Percentiles rank a stretch among this genome's conserved stretches.
These are phyloP conservation scores for Capronia americana DNA, from an alignment of 2,329 filamentous ascomycete species.

Conservation along the genomic window DNA sequence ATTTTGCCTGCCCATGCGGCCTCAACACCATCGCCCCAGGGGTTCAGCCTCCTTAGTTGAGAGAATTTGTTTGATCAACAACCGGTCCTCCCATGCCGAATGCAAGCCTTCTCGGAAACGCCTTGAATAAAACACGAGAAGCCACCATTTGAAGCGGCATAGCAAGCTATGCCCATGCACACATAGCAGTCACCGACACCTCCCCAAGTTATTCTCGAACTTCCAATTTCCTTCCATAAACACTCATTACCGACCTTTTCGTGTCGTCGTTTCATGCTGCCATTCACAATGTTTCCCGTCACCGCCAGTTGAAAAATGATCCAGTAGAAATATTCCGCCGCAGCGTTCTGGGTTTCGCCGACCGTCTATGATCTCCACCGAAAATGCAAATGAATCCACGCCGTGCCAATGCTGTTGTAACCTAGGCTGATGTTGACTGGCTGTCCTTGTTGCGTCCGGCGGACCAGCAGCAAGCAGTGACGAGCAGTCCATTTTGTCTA, in stretches of 20 bases:
- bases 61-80: not conserved
- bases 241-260: slow-evolving; percentile 4
- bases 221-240: slow-evolving; percentile 6
- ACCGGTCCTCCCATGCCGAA: not conserved
- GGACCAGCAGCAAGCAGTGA: slow-evolving; percentile 3
- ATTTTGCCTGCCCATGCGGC: not conserved
- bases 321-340: slow-evolving; percentile 12
- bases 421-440: not conserved
- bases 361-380: slow-evolving; percentile 10
- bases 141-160: not conserved
- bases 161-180: not conserved
- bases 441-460: not conserved
- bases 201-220: slow-evolving; percentile 6
- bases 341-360: not conserved
- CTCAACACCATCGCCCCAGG: not conserved
- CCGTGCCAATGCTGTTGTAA: slow-evolving; percentile 23
- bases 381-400: slow-evolving; percentile 29
- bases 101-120: not conserved
- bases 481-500: slow-evolving; percentile 18
- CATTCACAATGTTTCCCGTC: slow-evolving; percentile 5
- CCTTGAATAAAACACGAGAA: not conserved
- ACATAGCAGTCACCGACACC: not conserved
- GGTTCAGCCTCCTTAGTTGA: not conserved
- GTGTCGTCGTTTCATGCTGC: slow-evolving; percentile 8
- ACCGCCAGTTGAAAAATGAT: slow-evolving; percentile 9